Evolutionary conservation across 1,284 basidiomycete genomes (phyloP), one percentile per base, ranked within the genome.

Genomic region (Golubevia sp.): DNA sequence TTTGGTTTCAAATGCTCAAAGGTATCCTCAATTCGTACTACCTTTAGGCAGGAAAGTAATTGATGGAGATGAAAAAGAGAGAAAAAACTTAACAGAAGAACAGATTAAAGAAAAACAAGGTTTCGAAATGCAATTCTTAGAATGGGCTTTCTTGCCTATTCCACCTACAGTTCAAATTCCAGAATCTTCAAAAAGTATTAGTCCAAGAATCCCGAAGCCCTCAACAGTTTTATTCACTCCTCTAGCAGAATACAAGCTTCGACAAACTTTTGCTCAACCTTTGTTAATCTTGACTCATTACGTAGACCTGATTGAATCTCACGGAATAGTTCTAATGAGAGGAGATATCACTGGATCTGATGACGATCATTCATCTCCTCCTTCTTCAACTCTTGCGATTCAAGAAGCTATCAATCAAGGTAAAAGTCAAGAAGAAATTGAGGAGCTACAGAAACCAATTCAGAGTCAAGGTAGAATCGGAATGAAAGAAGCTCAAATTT

Each of bases 261-360:
- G 92, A 30, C 88, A 89, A 67, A 88, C 91, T 53, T 98, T 91
- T 85, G 93, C 96, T 2, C 94, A 94, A 44, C 95, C 96, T 0
- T 91, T 92, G 77, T 87, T 99, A 25, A 91, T 93, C 38, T 82
- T 98, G 55, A 97, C 96, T 4, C 90, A 93, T 83, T 97, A 98
- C 85, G 91, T 95, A 49, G 96, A 99, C 79, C 85, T 99, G 5
- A 88, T 90, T 0, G 82, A 87, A 25, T 90, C 90, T 4, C 95
- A 98, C 82, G 90, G 89, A 15, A 82, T 92, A 50, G 93, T 97
- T 0, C 88, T 99, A 5, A 88, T 98, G 85, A 88, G 94, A 44
- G 97, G 96, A 20, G 96, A 98, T 84, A 90, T 98, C 67, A 93
- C 93, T 0, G 89, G 91, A 1, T 51, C 23, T 3, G 58, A 60